Conservation (phyloP, 805 yeast genomes). For the Spathaspora hagerdaliae region DNA sequence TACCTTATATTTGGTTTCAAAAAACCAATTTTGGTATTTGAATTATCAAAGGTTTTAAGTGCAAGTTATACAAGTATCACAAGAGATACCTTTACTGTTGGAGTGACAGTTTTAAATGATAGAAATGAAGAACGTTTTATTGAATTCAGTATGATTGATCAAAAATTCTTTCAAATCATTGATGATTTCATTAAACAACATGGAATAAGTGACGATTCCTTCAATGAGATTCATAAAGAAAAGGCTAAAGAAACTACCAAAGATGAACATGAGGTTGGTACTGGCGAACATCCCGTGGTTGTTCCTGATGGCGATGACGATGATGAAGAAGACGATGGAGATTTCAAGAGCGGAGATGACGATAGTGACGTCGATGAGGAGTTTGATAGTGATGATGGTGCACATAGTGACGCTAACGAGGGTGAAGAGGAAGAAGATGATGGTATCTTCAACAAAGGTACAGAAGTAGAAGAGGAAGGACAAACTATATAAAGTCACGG, state of each 20-base stretch:
- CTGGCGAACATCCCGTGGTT: constrained; percentile 5
- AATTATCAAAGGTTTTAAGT: constrained; percentile 20
- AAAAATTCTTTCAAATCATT: constrained; percentile 29
- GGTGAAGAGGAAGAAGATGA: constrained; percentile 13
- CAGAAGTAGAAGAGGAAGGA: constrained; percentile 13
- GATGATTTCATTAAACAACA: constrained; percentile 35
- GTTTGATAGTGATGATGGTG: constrained; percentile 28
- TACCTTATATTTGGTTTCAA: constrained; percentile 40
- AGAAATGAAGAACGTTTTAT: constrained; percentile 22
- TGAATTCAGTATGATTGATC: constrained; percentile 44
- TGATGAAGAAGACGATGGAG: constrained; percentile 33
- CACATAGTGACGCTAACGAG: constrained; percentile 12
- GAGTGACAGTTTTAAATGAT: constrained; percentile 15
- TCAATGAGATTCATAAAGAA: constrained; percentile 32
- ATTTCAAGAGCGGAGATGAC: constrained; percentile 27
- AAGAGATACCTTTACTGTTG: constrained; percentile 32
- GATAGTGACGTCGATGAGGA: constrained; percentile 34
- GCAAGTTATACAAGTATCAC: constrained; percentile 38
- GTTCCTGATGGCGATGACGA: constrained; percentile 7
- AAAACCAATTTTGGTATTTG: constrained; percentile 35
- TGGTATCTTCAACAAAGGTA: constrained; percentile 14
- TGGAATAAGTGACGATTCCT: constrained; percentile 35
- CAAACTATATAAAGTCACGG: no score
- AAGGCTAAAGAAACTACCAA: constrained; percentile 10
- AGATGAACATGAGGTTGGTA: not conserved